Percentiles rank a stretch among this genome's conserved stretches.
Evolutionary conservation across 805 yeast genomes (phyloP).

Genomic region (Kuraishia piskuri): DNA sequence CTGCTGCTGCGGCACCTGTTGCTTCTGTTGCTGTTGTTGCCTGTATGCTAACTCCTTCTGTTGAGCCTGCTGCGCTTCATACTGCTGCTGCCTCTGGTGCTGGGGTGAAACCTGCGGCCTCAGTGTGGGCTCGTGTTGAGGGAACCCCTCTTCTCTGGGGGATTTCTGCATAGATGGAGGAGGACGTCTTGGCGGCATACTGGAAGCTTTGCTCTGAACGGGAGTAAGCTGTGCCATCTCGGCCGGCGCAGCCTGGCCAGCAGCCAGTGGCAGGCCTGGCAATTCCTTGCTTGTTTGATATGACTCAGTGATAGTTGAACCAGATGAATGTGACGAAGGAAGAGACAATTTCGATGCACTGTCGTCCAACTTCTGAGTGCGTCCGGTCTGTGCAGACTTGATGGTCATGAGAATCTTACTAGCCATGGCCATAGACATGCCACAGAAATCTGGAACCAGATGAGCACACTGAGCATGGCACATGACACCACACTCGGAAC

Average conservation of each 20-base stretch:
- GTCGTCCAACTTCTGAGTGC: neutral
- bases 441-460: slow-evolving; percentile 96
- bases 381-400: slow-evolving; percentile 2
- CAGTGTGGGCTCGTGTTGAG: slow-evolving; percentile 12
- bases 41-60: slow-evolving; percentile 9
- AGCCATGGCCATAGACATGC: slow-evolving; percentile 97
- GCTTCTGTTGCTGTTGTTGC: slow-evolving; percentile 7
- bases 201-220: neutral
- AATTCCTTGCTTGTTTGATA: slow-evolving; percentile 16
- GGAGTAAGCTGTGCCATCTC: neutral
- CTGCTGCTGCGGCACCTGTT: slow-evolving; percentile 10
- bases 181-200: neutral
- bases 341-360: neutral
- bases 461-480: slow-evolving; percentile 92
- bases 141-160: neutral
- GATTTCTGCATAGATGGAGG: neutral
- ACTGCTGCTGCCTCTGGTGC: slow-evolving; percentile 9
- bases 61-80: slow-evolving; percentile 4
- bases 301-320: slow-evolving; percentile 5
- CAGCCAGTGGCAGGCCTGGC: slow-evolving; percentile 5
- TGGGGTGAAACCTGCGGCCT: slow-evolving; percentile 6
- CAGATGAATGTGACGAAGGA: neutral
- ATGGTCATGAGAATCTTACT: slow-evolving; percentile 81
- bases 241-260: neutral
- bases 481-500: slow-evolving; percentile 90